Evolutionary conservation across 192 early-diverging fungal genomes (phyloP).

Genomic region (Backusella morwellensis): DNA sequence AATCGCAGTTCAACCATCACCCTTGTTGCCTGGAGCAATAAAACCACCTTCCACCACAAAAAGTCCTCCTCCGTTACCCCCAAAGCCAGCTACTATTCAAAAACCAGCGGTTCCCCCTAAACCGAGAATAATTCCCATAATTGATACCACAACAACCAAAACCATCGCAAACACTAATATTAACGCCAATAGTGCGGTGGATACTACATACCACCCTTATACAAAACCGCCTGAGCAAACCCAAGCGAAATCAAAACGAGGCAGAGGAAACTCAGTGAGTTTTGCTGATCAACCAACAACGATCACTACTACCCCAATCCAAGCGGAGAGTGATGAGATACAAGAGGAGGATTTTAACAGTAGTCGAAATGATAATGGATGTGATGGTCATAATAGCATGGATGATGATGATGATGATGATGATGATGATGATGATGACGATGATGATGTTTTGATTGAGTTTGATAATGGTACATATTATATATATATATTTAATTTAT

Average conservation of each 20-base stretch:
- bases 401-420: slow-evolving; percentile 39
- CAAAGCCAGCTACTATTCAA: slow-evolving; percentile 20
- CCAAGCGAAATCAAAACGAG: slow-evolving; percentile 5
- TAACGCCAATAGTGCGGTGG: slow-evolving; percentile 27
- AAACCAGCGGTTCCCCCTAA: slow-evolving; percentile 45
- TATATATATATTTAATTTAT: too few species aligned
- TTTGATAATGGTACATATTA: not conserved
- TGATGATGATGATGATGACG: slow-evolving; percentile 39
- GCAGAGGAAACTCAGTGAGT: slow-evolving; percentile 20
- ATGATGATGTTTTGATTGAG: slow-evolving; percentile 34
- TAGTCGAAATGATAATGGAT: slow-evolving; percentile 6
- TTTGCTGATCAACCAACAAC: slow-evolving; percentile 17
- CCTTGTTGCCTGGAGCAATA: slow-evolving; percentile 8
- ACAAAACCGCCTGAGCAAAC: not conserved
- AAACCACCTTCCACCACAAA: not conserved
- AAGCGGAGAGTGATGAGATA: slow-evolving; percentile 16
- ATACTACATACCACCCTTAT: not conserved
- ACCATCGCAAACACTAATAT: not conserved
- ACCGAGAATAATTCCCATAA: slow-evolving; percentile 28
- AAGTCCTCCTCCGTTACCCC: slow-evolving; percentile 20
- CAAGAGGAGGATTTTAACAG: not conserved
- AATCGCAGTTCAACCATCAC: slow-evolving; percentile 15
- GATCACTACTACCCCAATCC: not conserved
- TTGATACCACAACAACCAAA: not conserved
- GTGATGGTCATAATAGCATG: not conserved